Evolutionary conservation across 2,329 filamentous ascomycete genomes (phyloP).

Genomic region (Pseudopyrenochaeta lycopersici): DNA sequence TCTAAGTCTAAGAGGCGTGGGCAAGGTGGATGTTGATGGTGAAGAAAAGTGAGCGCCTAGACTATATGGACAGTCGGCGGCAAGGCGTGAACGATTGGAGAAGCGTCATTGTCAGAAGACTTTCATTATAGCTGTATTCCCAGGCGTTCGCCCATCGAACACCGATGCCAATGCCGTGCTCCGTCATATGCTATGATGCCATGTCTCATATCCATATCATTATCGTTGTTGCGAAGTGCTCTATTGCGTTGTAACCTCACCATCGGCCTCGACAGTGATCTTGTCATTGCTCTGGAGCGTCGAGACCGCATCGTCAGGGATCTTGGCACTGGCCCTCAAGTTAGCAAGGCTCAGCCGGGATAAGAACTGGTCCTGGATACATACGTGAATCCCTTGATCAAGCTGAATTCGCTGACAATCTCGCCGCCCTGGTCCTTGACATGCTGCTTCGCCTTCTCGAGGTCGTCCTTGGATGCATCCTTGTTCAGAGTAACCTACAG

Average conservation of each 20-base stretch:
- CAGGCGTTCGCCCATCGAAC: conserved; percentile 7
- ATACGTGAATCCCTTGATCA: conserved; percentile 95
- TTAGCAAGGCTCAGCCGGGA: conserved; percentile 5
- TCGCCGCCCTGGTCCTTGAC: conserved; percentile 79
- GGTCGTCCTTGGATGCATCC: conserved; percentile 70
- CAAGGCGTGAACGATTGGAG: not conserved
- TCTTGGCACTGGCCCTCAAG: conserved; percentile 69
- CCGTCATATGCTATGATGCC: conserved; percentile 6
- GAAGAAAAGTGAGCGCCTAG: not conserved
- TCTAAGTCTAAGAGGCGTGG: conserved; percentile 68
- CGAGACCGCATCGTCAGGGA: conserved; percentile 71
- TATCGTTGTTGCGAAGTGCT: conserved; percentile 5
- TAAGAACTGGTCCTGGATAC: conserved; percentile 37
- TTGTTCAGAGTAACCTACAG: conserved; percentile 81
- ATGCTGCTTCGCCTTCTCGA: conserved; percentile 81
- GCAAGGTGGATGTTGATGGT: conserved; percentile 48
- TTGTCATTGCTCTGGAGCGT: conserved; percentile 75
- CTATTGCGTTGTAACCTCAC: conserved; percentile 76
- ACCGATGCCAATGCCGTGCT: conserved; percentile 10
- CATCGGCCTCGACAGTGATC: conserved; percentile 81
- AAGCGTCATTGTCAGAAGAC: not conserved
- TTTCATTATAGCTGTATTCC: conserved; percentile 13
- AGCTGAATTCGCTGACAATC: conserved; percentile 82
- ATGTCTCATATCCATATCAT: not conserved
- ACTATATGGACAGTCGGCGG: not conserved